Evolutionary conservation across 306 rosid species (phyloP).

Genomic region (Cercis canadensis): DNA sequence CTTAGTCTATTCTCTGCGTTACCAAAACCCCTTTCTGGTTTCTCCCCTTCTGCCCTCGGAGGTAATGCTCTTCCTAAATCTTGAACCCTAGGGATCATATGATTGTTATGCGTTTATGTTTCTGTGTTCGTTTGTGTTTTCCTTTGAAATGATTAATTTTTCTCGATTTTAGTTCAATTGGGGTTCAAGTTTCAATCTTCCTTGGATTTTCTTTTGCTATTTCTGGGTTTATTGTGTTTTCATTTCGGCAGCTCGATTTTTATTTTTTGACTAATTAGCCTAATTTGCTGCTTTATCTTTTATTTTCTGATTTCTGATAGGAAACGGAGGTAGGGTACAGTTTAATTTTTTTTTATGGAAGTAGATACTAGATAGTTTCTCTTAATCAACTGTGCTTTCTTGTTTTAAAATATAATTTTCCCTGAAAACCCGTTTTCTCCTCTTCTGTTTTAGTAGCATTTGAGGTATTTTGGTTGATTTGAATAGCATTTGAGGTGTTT

Average conservation of each 20-base stretch:
- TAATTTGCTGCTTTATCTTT: not conserved
- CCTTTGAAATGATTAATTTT: not conserved
- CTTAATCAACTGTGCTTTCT: not conserved
- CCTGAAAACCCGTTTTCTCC: too few species aligned
- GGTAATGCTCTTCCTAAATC: slow-evolving; percentile 41
- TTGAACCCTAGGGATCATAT: not conserved
- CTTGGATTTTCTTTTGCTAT: not conserved
- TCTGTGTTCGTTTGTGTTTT: not conserved
- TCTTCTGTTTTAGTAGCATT: too few species aligned
- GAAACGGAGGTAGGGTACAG: not conserved
- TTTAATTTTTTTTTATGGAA: not conserved
- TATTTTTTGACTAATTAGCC: too few species aligned
- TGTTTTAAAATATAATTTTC: not conserved
- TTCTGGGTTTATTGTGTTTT: not conserved
- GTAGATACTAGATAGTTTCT: not conserved
- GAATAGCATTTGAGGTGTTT: too few species aligned
- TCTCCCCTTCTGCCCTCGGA: not conserved
- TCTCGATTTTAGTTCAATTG: not conserved
- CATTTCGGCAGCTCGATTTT: not conserved
- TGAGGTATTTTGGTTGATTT: too few species aligned
- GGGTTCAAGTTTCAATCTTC: not conserved
- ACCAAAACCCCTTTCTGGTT: not conserved
- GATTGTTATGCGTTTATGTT: not conserved
- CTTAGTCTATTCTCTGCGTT: not conserved
- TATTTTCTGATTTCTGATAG: not conserved